Conservation (phyloP, 139 green algal species). For the Picochlorum sp. region DNA sequence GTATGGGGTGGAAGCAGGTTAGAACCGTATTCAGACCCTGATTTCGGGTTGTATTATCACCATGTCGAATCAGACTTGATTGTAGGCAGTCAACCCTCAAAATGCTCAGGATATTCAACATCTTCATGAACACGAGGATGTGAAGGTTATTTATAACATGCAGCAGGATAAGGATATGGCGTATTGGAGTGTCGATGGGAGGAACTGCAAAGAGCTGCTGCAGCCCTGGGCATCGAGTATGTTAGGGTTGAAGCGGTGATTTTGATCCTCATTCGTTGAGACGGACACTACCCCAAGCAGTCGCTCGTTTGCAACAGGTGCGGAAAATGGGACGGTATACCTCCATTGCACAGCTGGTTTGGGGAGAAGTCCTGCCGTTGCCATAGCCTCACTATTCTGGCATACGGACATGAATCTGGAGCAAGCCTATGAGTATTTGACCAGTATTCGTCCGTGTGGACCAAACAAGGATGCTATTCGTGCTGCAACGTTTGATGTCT, state of each 20-base stretch:
- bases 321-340: constrained; percentile 13
- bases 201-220: constrained; percentile 20
- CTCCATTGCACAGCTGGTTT: constrained; percentile 19
- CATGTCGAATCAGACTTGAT: constrained; percentile 45
- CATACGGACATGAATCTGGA: constrained; percentile 46
- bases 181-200: constrained; percentile 40
- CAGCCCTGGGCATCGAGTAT: constrained; percentile 38
- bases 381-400: constrained; percentile 66
- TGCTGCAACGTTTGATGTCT: constrained; percentile 56
- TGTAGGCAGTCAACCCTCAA: constrained; percentile 53
- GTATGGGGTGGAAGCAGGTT: constrained; percentile 8
- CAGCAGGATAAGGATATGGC: constrained; percentile 53
- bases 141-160: constrained; percentile 34
- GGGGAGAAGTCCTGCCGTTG: constrained; percentile 44
- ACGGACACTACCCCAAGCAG: constrained; percentile 46
- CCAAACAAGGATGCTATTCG: constrained; percentile 70
- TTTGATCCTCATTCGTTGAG: constrained; percentile 68
- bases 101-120: constrained; percentile 39
- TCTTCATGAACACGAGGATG: constrained; percentile 20
- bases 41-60: constrained; percentile 56
- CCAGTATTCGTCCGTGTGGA: constrained; percentile 66
- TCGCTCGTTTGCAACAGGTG: constrained; percentile 25
- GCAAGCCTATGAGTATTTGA: constrained; percentile 61
- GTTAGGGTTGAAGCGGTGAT: constrained; percentile 50
- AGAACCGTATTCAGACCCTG: constrained; percentile 6